Conservation (phyloP, 768 basidiomycete genomes). For the Chalciporus chontae region DNA sequence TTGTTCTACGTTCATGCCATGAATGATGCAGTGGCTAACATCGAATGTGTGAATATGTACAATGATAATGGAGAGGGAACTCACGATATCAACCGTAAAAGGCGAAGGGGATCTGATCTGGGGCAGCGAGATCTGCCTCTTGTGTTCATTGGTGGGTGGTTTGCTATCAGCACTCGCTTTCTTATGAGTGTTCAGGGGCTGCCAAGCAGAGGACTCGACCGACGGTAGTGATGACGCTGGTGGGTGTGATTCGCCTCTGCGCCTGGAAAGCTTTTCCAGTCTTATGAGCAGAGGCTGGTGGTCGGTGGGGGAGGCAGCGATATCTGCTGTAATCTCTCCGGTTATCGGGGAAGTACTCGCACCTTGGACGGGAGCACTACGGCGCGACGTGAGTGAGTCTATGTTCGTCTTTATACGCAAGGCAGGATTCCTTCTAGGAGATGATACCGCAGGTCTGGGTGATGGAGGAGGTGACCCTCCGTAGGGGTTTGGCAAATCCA, state of each 20-base stretch:
- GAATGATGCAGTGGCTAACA: conserved; percentile 27
- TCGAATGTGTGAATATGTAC: neutral
- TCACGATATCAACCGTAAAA: conserved; percentile 25
- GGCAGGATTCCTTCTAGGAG: neutral
- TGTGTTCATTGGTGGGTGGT: neutral
- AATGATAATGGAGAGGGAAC: neutral
- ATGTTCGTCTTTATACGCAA: conserved; percentile 3
- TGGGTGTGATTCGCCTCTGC: neutral
- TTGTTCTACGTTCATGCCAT: conserved; percentile 25
- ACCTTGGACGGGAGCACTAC: neutral
- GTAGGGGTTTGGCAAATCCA: conserved; percentile 26
- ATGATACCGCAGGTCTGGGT: neutral
- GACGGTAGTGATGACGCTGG: neutral
- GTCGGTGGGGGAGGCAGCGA: neutral
- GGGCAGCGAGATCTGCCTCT: conserved; percentile 14
- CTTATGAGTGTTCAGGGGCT: neutral
- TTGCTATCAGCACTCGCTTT: conserved; percentile 6
- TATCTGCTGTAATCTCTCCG: neutral
- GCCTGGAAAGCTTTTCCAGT: conserved; percentile 9
- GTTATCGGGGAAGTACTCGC: neutral
- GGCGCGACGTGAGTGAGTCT: neutral
- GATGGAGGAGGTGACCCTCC: neutral
- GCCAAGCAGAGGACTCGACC: neutral
- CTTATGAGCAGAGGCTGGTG: neutral
- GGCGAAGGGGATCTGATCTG: conserved; percentile 25